Base-by-base conservation (phyloP, 805 yeast genomes). In the Suhomyces pyralidae region DNA sequence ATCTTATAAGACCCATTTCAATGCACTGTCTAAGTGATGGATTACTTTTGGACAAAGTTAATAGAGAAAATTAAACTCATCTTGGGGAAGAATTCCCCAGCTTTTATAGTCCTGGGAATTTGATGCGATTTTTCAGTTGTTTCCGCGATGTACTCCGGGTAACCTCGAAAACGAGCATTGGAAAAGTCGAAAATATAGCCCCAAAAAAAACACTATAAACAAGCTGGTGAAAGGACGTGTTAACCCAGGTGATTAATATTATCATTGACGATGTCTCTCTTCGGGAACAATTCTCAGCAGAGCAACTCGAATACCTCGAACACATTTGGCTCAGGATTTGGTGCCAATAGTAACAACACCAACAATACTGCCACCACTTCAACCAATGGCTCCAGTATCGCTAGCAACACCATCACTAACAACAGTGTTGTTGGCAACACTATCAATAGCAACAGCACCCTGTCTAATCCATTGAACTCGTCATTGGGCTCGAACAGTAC, bases 11-110 rank as follows among this genome's bases (percentile, higher is more conserved):
- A 57, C 63, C 64, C 69, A 69, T 68, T 66, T 52, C 60, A 66
- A 64, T 72, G 86, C 82, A 83, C 88, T 83, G 88, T 83, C 88
- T 82, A 69, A 65, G 84, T 77, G 83, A 80, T 75, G 86, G 86
- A 80, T 73, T 66, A 77, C 76, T 79, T 81, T 81, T 80, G 85
- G 85, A 83, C 85, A 82, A 81, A 82, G 85, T 81, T 67, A 68
- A 66, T 56, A 58, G 64, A 58, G 59, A 62, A 63, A 59, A 57
- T 46, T 28, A 40, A 43, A 49, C 14, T 26, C n/a, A 36, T 7
- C 28, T 24, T 14, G n/a, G 43, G 46, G 17, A 24, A 14, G 22
- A 34, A 28, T 10, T 19, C 14, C 22, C 38, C 32, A 40, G 46
- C 38, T 47, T 53, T 53, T 53, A 52, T 53, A 53, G 30, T 38